These are phyloP conservation scores for Ilex paraguariensis DNA, from an alignment of 305 asterid genomes.

Conservation along the genomic window DNA sequence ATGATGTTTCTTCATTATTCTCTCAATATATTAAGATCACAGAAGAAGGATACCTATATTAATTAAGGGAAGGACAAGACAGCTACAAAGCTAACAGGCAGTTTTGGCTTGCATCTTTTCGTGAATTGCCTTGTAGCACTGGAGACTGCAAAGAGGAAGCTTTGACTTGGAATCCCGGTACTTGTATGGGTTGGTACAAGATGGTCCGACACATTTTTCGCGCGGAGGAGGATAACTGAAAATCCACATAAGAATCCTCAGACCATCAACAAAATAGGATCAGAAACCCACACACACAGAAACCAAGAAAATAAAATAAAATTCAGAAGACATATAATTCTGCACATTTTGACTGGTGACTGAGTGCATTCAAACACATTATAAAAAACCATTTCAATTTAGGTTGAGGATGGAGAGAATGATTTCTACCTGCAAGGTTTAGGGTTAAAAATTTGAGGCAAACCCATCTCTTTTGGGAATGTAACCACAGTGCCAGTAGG, in stretches of 20 bases:
- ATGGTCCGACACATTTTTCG: slow-evolving; percentile 75
- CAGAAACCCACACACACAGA: neutral
- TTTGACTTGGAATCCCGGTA: slow-evolving; percentile 73
- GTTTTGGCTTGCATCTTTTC: slow-evolving; percentile 29
- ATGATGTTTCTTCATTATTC: neutral
- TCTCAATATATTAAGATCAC: too few species aligned
- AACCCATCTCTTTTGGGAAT: slow-evolving; percentile 72
- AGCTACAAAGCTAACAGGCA: slow-evolving; percentile 32
- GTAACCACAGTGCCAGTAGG: slow-evolving; percentile 76
- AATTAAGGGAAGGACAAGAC: too few species aligned
- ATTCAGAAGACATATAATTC: neutral
- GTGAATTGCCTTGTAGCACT: slow-evolving; percentile 65
- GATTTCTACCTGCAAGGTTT: slow-evolving; percentile 55
- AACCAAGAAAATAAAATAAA: slow-evolving; percentile 2
- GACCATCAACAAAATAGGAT: neutral
- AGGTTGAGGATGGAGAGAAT: slow-evolving; percentile 1
- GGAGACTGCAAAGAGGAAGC: slow-evolving; percentile 81
- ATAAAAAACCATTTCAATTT: slow-evolving; percentile 1
- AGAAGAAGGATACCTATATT: too few species aligned
- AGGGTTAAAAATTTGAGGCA: slow-evolving; percentile 67
- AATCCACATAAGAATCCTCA: slow-evolving; percentile 13
- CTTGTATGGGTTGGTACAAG: slow-evolving; percentile 70
- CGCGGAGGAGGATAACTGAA: slow-evolving; percentile 78
- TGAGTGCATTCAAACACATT: neutral
- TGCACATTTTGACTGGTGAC: neutral